Conservation (phyloP, 768 basidiomycete genomes). For the Lactarius tabidus region DNA sequence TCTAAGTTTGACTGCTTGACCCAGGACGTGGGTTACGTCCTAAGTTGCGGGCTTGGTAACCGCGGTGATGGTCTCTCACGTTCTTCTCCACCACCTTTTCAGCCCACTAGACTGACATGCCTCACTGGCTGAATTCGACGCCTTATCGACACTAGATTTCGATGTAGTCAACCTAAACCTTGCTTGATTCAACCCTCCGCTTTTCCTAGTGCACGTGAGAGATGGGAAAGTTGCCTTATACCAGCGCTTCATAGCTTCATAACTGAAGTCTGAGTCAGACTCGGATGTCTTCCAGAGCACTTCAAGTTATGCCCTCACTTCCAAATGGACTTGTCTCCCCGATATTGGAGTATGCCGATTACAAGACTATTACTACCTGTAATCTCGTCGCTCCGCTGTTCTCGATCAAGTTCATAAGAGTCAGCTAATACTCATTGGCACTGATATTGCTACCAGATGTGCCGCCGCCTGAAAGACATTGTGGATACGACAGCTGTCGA, state of each 20-base stretch:
- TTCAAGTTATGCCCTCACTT: neutral
- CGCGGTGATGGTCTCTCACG: neutral
- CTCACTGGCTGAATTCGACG: neutral
- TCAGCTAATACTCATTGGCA: neutral
- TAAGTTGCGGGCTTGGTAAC: neutral
- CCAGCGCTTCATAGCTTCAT: no score
- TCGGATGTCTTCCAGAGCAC: no score
- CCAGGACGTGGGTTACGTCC: neutral
- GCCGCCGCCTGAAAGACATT: conserved; percentile 6
- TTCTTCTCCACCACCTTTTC: neutral
- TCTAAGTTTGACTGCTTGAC: no score
- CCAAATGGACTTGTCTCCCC: neutral
- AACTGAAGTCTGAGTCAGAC: no score
- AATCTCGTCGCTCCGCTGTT: neutral
- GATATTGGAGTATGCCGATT: conserved; percentile 1
- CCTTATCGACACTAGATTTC: neutral
- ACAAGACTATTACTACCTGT: conserved; percentile 10
- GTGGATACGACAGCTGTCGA: conserved; percentile 6
- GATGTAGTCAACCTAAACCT: no score
- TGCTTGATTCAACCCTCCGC: no score
- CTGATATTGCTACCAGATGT: neutral
- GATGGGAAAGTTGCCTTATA: no score
- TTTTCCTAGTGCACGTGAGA: no score
- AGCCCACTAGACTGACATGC: neutral
- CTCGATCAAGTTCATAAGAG: neutral